These are phyloP conservation scores for Xanthoceras sorbifolium DNA, from an alignment of 345 rosid species.

Conservation along the genomic window DNA sequence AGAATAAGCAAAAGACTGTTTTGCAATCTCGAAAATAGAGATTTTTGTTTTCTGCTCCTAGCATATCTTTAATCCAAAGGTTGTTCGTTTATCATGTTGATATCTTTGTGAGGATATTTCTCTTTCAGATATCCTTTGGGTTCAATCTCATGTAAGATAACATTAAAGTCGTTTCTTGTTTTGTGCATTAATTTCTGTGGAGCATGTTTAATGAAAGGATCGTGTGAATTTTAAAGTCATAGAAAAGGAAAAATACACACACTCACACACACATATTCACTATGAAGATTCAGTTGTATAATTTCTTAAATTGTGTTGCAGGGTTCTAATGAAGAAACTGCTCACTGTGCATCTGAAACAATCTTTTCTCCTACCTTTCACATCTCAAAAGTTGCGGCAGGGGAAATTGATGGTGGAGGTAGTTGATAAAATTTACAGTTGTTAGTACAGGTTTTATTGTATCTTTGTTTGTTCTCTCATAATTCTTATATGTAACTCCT, in stretches of 20 bases:
- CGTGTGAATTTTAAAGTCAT: not conserved
- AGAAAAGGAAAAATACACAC: not conserved
- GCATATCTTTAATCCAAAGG: not conserved
- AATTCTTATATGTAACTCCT: constrained; percentile 9
- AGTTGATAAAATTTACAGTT: constrained; percentile 10
- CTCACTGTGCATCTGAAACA: constrained; percentile 34
- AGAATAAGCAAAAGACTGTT: not conserved
- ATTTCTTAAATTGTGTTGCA: constrained; percentile 32
- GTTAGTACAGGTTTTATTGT: not conserved
- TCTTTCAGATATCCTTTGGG: not conserved
- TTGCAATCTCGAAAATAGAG: not conserved
- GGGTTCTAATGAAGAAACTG: constrained; percentile 41
- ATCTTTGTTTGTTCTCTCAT: not conserved
- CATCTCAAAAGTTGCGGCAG: constrained; percentile 40
- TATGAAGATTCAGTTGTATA: constrained; percentile 8
- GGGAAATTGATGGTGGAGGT: constrained; percentile 49
- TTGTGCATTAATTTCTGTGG: not conserved
- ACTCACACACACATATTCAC: no score
- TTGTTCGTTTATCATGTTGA: not conserved
- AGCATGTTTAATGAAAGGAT: not conserved
- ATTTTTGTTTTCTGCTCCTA: not conserved
- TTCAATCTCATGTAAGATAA: not conserved
- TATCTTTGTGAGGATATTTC: not conserved
- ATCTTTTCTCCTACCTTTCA: constrained; percentile 75
- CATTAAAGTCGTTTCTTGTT: not conserved